Conservation (phyloP, 2,329 filamentous ascomycete species). For the Alternaria consortialis region DNA sequence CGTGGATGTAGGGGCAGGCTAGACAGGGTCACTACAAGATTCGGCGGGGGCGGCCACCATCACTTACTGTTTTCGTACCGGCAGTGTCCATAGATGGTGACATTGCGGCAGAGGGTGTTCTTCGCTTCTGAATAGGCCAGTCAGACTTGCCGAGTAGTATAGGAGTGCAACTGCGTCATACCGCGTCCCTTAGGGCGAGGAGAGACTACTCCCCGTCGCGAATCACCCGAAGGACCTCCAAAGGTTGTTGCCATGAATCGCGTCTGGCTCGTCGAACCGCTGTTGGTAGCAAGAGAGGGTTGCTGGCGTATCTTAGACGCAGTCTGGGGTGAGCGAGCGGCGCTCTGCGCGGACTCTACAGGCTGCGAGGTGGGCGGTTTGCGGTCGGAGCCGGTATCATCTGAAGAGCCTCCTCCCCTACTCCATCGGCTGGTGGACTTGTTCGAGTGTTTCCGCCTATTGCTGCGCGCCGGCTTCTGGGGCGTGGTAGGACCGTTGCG, state of each 20-base stretch:
- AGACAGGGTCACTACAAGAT: constrained; percentile 29
- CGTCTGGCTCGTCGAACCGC: constrained; percentile 26
- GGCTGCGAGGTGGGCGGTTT: constrained; percentile 34
- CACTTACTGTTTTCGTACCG: constrained; percentile 81
- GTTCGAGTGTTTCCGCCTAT: constrained; percentile 39
- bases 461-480: constrained; percentile 40
- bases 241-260: constrained; percentile 51
- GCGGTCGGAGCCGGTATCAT: constrained; percentile 39
- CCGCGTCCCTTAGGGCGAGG: constrained; percentile 56
- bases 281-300: constrained; percentile 25
- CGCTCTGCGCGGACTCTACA: constrained; percentile 24
- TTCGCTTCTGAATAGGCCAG: constrained; percentile 66
- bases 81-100: constrained; percentile 92
- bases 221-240: constrained; percentile 50
- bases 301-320: constrained; percentile 29
- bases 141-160: constrained; percentile 28
- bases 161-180: constrained; percentile 34
- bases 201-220: constrained; percentile 53
- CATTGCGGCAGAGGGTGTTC: constrained; percentile 90
- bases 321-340: constrained; percentile 28
- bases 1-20: constrained; percentile 85
- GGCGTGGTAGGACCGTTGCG: constrained; percentile 34
- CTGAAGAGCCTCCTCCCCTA: constrained; percentile 38
- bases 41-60: constrained; percentile 11
- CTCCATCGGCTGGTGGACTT: constrained; percentile 42